Base-by-base conservation (phyloP, 2,329 filamentous ascomycete species). In the Colletotrichum higginsianum region DNA sequence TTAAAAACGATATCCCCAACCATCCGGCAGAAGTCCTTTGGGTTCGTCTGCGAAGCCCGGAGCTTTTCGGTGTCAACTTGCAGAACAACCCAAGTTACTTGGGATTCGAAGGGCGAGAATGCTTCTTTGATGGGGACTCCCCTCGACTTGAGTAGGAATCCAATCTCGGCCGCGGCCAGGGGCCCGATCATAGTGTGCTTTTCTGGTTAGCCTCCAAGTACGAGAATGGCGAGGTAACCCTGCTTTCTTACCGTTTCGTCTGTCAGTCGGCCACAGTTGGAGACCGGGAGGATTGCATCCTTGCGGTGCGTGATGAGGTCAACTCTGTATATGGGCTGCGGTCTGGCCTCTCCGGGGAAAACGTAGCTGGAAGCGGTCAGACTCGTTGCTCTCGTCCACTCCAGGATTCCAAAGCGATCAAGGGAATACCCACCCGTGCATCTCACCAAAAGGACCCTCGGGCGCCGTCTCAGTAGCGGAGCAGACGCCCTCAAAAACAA, bases 1-100 rank as follows among this genome's bases (percentile, higher is more conserved):
- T 77, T 75, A 75, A 82, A 85, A 6, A 86, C 76, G 1, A 86
- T 21, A 50, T 86, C 80, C 0, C 85, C 86, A 13, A 88, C 75
- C 26, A 75, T 75, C 53, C 79, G 78, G 60, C 79, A 79, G 55
- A 88, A 82, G 0, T 82, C 80, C 21, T 78, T 72, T 0, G 82
- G 65, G 0, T 77, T 87, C 18, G 85, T 86, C 55, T 89, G 86
- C 84, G 90, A 85, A 11, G 85, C 83, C 40, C 86, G 86, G 11
- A 92, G 83, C 75, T 87, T 87, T 7, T 83, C 80, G 1, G 85
- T 87, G 76, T 92, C 89, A 26, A 91, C 85, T 69, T 90, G 85
- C 75, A 92, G 74, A 0, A 79, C 85, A 0, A 81, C 80, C 86
- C 86, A 88, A 0, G 82, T 87, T 0, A 84, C 85, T 67, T 86